phyloP scores from a whole-genome alignment of 257 asterid species.

The Eucommia ulmoides region DNA sequence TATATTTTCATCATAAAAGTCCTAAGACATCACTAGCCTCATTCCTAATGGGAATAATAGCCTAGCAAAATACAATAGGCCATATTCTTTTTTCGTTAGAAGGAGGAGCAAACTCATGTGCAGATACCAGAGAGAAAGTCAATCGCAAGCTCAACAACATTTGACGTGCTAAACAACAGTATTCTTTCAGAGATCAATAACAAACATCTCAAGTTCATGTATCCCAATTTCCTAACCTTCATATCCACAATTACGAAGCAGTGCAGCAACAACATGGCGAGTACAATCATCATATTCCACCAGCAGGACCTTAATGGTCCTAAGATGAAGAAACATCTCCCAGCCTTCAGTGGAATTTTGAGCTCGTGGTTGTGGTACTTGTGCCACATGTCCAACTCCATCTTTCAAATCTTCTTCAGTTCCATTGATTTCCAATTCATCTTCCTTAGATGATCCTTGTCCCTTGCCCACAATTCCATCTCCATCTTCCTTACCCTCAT shows the following conservation, averaged over 20 bases:
- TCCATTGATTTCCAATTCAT: conserved; percentile 19
- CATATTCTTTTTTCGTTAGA: no score
- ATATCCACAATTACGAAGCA: conserved; percentile 81
- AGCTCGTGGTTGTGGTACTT: conserved; percentile 36
- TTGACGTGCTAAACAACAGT: no score
- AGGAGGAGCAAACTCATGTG: no score
- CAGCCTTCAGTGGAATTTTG: conserved; percentile 42
- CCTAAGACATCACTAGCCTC: no score
- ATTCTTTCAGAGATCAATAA: no score
- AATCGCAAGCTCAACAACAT: no score
- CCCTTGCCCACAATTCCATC: conserved; percentile 24
- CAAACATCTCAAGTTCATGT: no score
- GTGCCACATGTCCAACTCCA: conserved; percentile 20
- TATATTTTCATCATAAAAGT: no score
- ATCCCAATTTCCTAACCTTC: no score
- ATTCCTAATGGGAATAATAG: no score
- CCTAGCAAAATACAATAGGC: no score
- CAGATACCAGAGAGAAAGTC: no score
- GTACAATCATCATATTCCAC: conserved; percentile 88
- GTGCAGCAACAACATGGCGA: conserved; percentile 76
- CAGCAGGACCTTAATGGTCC: conserved; percentile 68
- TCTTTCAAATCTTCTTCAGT: conserved; percentile 10
- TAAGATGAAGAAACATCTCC: conserved; percentile 84
- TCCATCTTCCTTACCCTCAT: conserved; percentile 24
- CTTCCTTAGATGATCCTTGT: conserved; percentile 8